These are phyloP conservation scores for Penicillium maclennaniae DNA, from an alignment of 495 filamentous ascomycete genomes.

Conservation along the genomic window DNA sequence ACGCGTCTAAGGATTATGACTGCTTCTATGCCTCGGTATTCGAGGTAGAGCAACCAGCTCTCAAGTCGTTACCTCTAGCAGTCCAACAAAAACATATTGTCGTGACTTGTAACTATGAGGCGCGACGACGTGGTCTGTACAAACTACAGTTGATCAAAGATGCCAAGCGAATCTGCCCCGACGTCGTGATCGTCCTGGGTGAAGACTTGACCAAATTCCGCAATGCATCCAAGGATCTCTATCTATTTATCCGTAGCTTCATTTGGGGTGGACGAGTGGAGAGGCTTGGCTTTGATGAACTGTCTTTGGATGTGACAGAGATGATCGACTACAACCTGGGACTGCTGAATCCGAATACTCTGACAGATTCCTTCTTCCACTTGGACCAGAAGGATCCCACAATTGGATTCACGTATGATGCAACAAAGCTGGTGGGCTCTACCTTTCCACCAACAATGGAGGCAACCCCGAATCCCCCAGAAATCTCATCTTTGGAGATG, in stretches of 20 bases:
- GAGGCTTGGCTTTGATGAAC: slow-evolving; percentile 82
- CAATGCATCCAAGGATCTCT: slow-evolving; percentile 77
- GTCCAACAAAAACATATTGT: slow-evolving; percentile 87
- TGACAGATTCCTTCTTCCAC: slow-evolving; percentile 71
- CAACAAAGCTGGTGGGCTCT: slow-evolving; percentile 55
- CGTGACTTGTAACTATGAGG: slow-evolving; percentile 93
- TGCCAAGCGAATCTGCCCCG: slow-evolving; percentile 75
- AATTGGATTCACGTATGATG: slow-evolving; percentile 74
- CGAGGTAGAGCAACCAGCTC: slow-evolving; percentile 69
- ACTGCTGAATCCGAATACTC: slow-evolving; percentile 62
- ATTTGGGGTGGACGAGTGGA: slow-evolving; percentile 75
- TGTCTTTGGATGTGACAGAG: slow-evolving; percentile 77
- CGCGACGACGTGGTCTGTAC: slow-evolving; percentile 67
- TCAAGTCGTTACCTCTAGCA: slow-evolving; percentile 69
- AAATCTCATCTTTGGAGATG: slow-evolving; percentile 33
- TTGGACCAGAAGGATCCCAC: slow-evolving; percentile 73
- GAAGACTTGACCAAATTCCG: slow-evolving; percentile 85
- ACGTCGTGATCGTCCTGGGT: slow-evolving; percentile 78
- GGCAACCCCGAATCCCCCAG: not conserved
- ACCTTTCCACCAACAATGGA: slow-evolving; percentile 43
- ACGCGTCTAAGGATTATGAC: slow-evolving; percentile 71
- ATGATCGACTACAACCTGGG: slow-evolving; percentile 75
- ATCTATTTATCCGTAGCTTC: slow-evolving; percentile 61
- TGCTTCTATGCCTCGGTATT: slow-evolving; percentile 93
- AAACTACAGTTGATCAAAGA: slow-evolving; percentile 83